Conservation (phyloP, 2,329 filamentous ascomycete genomes). For the Colletotrichum abscissum region DNA sequence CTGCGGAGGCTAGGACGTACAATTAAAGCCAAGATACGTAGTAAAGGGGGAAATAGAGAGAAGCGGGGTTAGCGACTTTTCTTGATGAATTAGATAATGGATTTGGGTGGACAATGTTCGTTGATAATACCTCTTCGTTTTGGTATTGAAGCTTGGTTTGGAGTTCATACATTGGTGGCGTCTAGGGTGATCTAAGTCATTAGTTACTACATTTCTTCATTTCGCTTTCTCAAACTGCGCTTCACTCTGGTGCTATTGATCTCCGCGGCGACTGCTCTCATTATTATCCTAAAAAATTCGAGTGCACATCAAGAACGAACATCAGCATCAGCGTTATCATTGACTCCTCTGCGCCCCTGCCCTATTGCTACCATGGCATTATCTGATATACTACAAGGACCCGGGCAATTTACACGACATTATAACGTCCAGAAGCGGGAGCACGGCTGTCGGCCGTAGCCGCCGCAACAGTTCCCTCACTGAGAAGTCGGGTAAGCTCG, state of each 20-base stretch:
- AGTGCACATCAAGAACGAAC: background rate
- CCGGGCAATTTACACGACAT: conserved; percentile 71
- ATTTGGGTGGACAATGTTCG: background rate
- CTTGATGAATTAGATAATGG: background rate
- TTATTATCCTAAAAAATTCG: background rate
- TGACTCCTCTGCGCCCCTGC: background rate
- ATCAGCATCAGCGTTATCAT: background rate
- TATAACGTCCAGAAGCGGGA: conserved; percentile 85
- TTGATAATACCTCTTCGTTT: conserved; percentile 1
- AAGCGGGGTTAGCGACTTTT: conserved; percentile 6
- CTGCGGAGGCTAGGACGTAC: conserved; percentile 44
- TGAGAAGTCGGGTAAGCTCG: conserved; percentile 87
- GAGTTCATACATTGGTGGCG: background rate
- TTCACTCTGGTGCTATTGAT: background rate
- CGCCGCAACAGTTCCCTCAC: conserved; percentile 90
- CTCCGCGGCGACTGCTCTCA: background rate
- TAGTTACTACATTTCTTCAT: background rate
- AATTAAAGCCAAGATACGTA: conserved; percentile 46
- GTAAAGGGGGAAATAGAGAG: background rate
- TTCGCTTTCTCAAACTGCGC: background rate
- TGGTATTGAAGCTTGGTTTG: background rate
- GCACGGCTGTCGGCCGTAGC: conserved; percentile 87
- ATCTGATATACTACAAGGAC: conserved; percentile 5
- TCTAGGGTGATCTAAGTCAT: background rate
- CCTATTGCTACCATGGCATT: background rate